Evolutionary conservation across 306 rosid species (phyloP).

Genomic region (Luffa acutangula): DNA sequence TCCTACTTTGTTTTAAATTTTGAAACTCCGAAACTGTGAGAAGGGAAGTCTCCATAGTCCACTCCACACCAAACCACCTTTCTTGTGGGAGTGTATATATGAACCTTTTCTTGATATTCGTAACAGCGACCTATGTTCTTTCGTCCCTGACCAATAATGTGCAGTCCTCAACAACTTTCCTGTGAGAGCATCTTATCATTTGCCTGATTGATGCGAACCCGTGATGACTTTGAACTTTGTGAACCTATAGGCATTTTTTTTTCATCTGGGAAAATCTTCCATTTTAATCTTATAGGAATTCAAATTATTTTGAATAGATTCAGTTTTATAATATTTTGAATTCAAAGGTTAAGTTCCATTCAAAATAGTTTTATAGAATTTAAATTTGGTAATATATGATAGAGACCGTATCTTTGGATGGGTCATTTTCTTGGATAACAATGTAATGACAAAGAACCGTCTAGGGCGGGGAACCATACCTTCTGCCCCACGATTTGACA

Average conservation of each 20-base stretch:
- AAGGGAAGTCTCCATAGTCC: neutral
- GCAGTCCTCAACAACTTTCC: slow-evolving; percentile 13
- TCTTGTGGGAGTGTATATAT: slow-evolving; percentile 22
- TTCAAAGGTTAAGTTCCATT: neutral
- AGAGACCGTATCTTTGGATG: neutral
- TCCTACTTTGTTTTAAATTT: slow-evolving; percentile 26
- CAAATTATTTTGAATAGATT: neutral
- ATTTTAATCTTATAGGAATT: neutral
- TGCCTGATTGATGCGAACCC: slow-evolving; percentile 6
- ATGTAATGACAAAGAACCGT: neutral
- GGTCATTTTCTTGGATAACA: neutral
- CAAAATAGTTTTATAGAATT: neutral
- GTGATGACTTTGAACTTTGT: neutral
- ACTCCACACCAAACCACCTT: neutral
- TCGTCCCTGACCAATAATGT: slow-evolving; percentile 9
- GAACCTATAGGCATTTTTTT: neutral
- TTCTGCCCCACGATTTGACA: slow-evolving; percentile 9
- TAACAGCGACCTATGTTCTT: slow-evolving; percentile 27
- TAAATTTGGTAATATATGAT: neutral
- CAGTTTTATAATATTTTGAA: neutral
- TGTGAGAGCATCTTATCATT: neutral
- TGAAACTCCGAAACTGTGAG: slow-evolving; percentile 10
- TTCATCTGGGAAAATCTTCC: neutral
- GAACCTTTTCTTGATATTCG: slow-evolving; percentile 28
- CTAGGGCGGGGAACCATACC: neutral